Conservation (phyloP, 441 rosid genomes). For the Aquilaria agallochum region DNA sequence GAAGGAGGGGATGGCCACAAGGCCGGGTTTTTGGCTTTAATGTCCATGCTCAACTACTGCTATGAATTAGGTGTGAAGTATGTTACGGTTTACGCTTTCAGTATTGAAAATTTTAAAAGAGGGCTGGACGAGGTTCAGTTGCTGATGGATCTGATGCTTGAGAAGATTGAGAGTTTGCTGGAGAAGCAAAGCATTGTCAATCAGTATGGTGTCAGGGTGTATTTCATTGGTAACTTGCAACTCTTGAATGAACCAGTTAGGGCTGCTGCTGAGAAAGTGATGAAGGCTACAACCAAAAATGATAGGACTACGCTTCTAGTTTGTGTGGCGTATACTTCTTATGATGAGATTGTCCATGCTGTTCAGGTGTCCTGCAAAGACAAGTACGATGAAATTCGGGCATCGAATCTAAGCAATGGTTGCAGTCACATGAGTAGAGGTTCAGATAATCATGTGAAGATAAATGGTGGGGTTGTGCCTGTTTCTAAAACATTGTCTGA, state of each 20-base stretch:
- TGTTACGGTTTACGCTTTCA: constrained; percentile 73
- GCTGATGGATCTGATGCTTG: constrained; percentile 72
- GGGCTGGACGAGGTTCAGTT: constrained; percentile 62
- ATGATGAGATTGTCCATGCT: constrained; percentile 69
- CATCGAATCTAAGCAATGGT: neutral
- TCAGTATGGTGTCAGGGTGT: constrained; percentile 52
- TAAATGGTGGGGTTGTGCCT: constrained; percentile 2
- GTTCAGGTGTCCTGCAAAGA: constrained; percentile 51
- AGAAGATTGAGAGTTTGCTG: constrained; percentile 60
- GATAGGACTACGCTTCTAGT: constrained; percentile 44
- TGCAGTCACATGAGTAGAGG: constrained; percentile 9
- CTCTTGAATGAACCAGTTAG: constrained; percentile 55
- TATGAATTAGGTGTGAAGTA: constrained; percentile 67
- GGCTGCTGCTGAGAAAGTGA: constrained; percentile 59
- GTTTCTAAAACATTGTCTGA: constrained; percentile 10
- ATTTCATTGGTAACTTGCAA: constrained; percentile 66
- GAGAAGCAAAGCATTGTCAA: constrained; percentile 52
- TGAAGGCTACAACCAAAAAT: constrained; percentile 58
- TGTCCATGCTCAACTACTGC: constrained; percentile 56
- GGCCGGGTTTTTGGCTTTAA: constrained; percentile 59
- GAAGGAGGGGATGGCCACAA: constrained; percentile 61
- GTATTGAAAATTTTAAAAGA: constrained; percentile 79
- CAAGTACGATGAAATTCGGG: constrained; percentile 23
- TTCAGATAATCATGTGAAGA: constrained; percentile 11
- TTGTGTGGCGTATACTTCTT: constrained; percentile 73